phyloP scores from a whole-genome alignment of 257 asterid genomes.

The Linderniella brevidens region DNA sequence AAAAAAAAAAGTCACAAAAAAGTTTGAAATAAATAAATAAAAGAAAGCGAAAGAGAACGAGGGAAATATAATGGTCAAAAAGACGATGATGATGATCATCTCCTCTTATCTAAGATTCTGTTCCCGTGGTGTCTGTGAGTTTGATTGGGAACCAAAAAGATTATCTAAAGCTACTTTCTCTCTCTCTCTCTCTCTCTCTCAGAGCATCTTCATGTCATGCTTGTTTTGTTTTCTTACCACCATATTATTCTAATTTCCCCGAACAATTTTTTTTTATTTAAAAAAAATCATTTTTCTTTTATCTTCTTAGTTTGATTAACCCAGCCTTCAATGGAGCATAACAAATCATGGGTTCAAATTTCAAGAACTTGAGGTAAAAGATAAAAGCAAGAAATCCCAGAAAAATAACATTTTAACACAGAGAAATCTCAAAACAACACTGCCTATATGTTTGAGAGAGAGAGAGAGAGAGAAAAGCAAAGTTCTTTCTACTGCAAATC shows the following conservation, averaged over 20 bases:
- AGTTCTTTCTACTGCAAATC: conserved; percentile 6
- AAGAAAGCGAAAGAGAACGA: neutral
- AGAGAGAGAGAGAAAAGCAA: no score
- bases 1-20: conserved; percentile 11
- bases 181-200: conserved; percentile 11
- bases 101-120: conserved; percentile 77
- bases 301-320: no score
- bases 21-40: neutral
- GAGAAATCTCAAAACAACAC: no score
- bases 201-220: conserved; percentile 37
- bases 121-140: conserved; percentile 47
- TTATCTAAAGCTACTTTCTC: conserved; percentile 39
- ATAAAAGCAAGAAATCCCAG: no score
- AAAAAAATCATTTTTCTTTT: conserved; percentile 1
- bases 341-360: no score
- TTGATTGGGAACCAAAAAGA: conserved; percentile 44
- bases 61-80: conserved; percentile 22
- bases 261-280: no score
- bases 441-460: no score
- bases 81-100: conserved; percentile 6
- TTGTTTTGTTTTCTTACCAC: conserved; percentile 23
- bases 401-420: no score
- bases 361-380: no score
- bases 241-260: conserved; percentile 12
- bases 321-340: no score